Percentiles rank a stretch among this genome's conserved stretches.
phyloP scores from a whole-genome alignment of 2,329 filamentous ascomycete genomes.

The Diaporthe amygdali region DNA sequence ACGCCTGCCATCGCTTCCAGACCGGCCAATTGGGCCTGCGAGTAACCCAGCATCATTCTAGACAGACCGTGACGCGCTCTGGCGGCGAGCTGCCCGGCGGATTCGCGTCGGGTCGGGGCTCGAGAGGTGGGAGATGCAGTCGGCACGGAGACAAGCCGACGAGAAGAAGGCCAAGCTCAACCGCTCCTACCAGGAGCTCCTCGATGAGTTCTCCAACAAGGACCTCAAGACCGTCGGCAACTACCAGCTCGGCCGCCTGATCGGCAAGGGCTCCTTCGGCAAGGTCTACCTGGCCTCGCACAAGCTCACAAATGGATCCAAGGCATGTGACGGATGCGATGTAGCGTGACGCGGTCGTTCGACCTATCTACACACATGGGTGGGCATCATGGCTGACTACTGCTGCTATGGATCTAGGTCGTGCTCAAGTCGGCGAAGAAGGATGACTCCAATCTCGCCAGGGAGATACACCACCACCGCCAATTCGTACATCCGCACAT shows the following conservation, averaged over 20 bases:
- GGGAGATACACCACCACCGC: constrained; percentile 97
- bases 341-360: not conserved
- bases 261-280: constrained; percentile 97
- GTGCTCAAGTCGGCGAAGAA: constrained; percentile 98
- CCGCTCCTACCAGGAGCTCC: constrained; percentile 93
- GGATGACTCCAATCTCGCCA: constrained; percentile 91
- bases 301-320: constrained; percentile 98
- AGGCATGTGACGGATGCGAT: constrained; percentile 65
- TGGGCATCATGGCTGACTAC: not conserved
- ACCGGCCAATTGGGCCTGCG: constrained; percentile 1
- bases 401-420: constrained; percentile 63
- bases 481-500: constrained; percentile 99
- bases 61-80: not conserved
- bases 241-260: constrained; percentile 88
- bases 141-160: constrained; percentile 17
- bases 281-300: constrained; percentile 97
- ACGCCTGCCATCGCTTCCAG: not conserved
- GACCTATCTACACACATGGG: not conserved
- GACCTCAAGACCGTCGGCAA: constrained; percentile 94
- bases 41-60: not conserved
- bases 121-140: constrained; percentile 22
- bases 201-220: constrained; percentile 92
- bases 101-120: constrained; percentile 17
- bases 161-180: constrained; percentile 70
- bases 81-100: constrained; percentile 16